A percentile compares a stretch with the other conserved stretches of the same genome.
phyloP scores from a whole-genome alignment of 2,329 filamentous ascomycete genomes.

The Fusarium coicis region DNA sequence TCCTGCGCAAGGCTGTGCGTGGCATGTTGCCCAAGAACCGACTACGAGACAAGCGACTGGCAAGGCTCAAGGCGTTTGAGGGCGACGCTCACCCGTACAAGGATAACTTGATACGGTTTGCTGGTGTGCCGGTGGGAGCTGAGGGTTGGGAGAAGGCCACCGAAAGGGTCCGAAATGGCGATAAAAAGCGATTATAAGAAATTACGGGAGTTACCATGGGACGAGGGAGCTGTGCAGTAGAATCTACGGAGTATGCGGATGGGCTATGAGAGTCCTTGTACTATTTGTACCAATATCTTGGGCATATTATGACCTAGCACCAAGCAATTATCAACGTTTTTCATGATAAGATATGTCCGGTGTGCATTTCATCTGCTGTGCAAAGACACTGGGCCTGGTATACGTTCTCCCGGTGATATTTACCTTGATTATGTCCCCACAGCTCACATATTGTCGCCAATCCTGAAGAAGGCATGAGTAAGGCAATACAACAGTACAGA shows the following conservation, averaged over 20 bases:
- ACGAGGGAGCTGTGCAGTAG: constrained; percentile 16
- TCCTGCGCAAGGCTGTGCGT: constrained; percentile 89
- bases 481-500: too few relatives aligned
- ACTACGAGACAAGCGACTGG: constrained; percentile 86
- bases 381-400: not conserved
- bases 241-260: constrained; percentile 19
- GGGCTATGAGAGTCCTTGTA: constrained; percentile 44
- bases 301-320: constrained; percentile 45
- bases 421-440: too few relatives aligned
- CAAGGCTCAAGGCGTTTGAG: constrained; percentile 94
- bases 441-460: not conserved
- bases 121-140: constrained; percentile 65
- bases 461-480: not conserved
- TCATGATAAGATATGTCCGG: not conserved
- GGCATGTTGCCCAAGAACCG: constrained; percentile 99
- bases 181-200: constrained; percentile 61
- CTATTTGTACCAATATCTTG: constrained; percentile 48
- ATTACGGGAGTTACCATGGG: not conserved
- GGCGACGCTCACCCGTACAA: constrained; percentile 92
- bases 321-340: constrained; percentile 38
- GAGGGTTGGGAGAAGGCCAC: constrained; percentile 65
- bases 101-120: constrained; percentile 82
- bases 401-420: not conserved
- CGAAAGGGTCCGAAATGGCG: constrained; percentile 61
- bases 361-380: not conserved